Percentiles rank a stretch among this genome's conserved stretches.
phyloP scores from a whole-genome alignment of 148 eudicot genomes.

The Cornus controversa region DNA sequence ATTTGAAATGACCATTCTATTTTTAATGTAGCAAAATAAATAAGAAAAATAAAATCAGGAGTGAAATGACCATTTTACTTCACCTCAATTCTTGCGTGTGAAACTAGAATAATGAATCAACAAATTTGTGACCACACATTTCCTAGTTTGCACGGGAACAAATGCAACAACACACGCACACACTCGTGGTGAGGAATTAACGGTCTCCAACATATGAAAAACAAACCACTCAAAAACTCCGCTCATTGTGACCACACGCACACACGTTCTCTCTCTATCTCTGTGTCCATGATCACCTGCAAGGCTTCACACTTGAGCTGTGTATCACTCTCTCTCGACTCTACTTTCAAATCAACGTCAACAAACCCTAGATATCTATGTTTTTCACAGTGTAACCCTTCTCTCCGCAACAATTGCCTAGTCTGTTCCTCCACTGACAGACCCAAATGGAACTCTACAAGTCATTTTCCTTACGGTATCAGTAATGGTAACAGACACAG shows the following conservation, averaged over 20 bases:
- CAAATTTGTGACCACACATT: too few species aligned
- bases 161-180: background rate
- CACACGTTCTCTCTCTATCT: background rate
- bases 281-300: slow-evolving; percentile 22
- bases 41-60: too few species aligned
- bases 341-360: slow-evolving; percentile 6
- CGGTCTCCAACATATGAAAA: background rate
- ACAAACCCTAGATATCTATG: slow-evolving; percentile 18
- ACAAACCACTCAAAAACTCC: background rate
- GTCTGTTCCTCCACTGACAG: slow-evolving; percentile 13
- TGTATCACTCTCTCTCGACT: slow-evolving; percentile 19
- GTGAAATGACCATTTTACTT: too few species aligned
- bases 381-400: slow-evolving; percentile 5
- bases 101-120: too few species aligned
- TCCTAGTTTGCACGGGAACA: too few species aligned
- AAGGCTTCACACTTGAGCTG: background rate
- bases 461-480: background rate
- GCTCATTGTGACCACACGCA: slow-evolving; percentile 26
- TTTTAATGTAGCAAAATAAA: too few species aligned
- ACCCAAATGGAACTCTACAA: slow-evolving; percentile 23
- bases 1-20: too few species aligned
- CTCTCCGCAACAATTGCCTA: background rate
- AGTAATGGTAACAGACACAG: background rate
- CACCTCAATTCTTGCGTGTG: too few species aligned
- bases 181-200: background rate